Base-by-base conservation (phyloP, 495 filamentous ascomycete genomes). In the Glarea lozoyensis region DNA sequence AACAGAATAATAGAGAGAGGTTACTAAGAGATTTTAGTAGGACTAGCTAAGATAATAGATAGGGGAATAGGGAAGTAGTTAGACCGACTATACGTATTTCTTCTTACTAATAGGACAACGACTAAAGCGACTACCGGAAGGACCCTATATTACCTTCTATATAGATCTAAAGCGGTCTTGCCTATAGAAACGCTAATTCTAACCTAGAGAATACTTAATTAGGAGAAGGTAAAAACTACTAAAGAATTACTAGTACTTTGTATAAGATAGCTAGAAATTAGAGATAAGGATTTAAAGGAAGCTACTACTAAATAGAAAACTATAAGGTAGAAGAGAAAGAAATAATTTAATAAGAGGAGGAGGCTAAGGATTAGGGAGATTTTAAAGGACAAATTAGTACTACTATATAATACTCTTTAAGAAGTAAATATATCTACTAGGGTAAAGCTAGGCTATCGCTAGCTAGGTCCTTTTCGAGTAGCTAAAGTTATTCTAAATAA, bases 1-100 rank as follows among this genome's bases (percentile, higher is more conserved):
- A 25, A 41, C 15, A 17, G 38, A 10, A 41, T 41, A 24, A 30
- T 41, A 15, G 23, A 41, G 18, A 10, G 21, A 27, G 38, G 38
- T 12, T 24, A 41, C 30, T 13, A 30, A 18, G 21, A 12, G 13
- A 4, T 41, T 4, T 10, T 7, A 4, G 38, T 27, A 12, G 38
- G 7, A 5, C 16, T 41, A 5, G 4, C 23, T 4, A 41, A 41
- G 16, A n/a, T 30, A 11, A 30, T 10, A 29, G 24, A 30, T 11
- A 24, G 38, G 21, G 20, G 23, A 10, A n/a, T 6, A 5, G 23
- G 23, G 4, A 3, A 9, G 4, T 41, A 16, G 38, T 12, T 25
- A 5, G 4, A 13, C 5, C 9, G 15, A 20, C 30, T 41, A 4
- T 4, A 13, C 4, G 11, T 24, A 41, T 20, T 30, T 12, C 23